A percentile compares a stretch with the other conserved stretches of the same genome.
These are phyloP conservation scores for Falciphora oryzae DNA, from an alignment of 2,329 filamentous ascomycete species.

Conservation along the genomic window DNA sequence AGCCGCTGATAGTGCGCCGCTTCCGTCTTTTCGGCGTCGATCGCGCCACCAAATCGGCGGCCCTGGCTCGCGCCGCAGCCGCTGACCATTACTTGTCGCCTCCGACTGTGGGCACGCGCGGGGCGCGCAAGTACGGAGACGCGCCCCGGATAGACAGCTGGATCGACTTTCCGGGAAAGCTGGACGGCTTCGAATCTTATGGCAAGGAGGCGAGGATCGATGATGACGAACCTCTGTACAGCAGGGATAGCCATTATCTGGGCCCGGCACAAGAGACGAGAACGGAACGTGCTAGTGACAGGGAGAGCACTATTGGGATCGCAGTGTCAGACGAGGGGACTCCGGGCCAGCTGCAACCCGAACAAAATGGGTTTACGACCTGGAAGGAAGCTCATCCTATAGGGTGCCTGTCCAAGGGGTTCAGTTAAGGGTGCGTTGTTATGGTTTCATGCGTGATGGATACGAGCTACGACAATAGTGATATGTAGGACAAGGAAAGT, in stretches of 20 bases:
- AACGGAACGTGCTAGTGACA: not conserved
- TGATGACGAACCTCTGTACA: not conserved
- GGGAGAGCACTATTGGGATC: not conserved
- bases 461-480: too few relatives aligned
- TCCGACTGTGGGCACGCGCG: slow-evolving; percentile 2
- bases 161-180: slow-evolving; percentile 10
- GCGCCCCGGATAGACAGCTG: slow-evolving; percentile 6
- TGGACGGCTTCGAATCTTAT: slow-evolving; percentile 4
- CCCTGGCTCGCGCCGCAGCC: not conserved
- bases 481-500: too few relatives aligned
- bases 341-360: not conserved
- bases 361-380: not conserved
- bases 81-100: not conserved
- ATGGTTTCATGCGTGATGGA: too few relatives aligned
- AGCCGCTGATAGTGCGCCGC: slow-evolving; percentile 20
- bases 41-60: not conserved
- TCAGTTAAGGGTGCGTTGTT: too few relatives aligned
- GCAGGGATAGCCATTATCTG: not conserved
- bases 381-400: not conserved
- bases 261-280: too few relatives aligned
- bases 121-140: not conserved
- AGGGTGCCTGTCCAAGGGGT: not conserved
- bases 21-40: slow-evolving; percentile 4
- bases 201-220: not conserved
- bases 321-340: not conserved